Base-by-base conservation (phyloP, 2,329 filamentous ascomycete species). In the Drechmeria coniospora region DNA sequence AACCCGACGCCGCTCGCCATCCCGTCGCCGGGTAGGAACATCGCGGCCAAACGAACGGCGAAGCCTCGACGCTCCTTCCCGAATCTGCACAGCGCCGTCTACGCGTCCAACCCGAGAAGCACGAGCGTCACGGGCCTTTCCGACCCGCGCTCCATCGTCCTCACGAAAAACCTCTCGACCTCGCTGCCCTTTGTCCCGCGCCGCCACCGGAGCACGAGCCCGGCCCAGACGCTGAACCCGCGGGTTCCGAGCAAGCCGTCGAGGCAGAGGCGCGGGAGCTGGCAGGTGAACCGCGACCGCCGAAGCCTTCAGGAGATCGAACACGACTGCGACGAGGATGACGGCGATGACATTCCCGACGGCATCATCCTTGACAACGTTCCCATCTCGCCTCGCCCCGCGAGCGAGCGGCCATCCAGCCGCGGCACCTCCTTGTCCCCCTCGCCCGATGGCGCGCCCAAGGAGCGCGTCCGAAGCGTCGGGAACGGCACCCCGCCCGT, bases 331-430 rank as follows among this genome's bases (percentile, higher is more conserved):
- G 74, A 82, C 40, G 71, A 77, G 27, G 78, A 86, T 39, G 77
- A 84, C 29, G 74, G 71, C 28, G 76, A 74, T 29, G 79, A 84
- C 43, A 75, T 90, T 17, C 81, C 81, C 1, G 79, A 86, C 15
- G 79, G 81, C 29, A 67, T 80, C 15, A 65, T 84, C 28, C 66
- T 90, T 25, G 79, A 82, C 53, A 90, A 90, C 37, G 75, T 90
- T 2, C 81, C 81, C 5, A 71, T 90, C 25, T 86, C 80, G 0
- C 81, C 81, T n/a, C 63, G 73, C 2, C 72, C 71, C 2, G 57
- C 58, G 2, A 56, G 57, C 15, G 68, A 75, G 35, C 60, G 73
- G 11, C 53, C 63, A 0, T 57, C 56, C 6, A 75, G 66, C 43
- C 56, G 59, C 21, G 57, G 66, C 1, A 46, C 59, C 3, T 74